Percentiles rank a stretch among this genome's conserved stretches.
Conservation (phyloP, 2,329 filamentous ascomycete species). For the Didymella pomorum region DNA sequence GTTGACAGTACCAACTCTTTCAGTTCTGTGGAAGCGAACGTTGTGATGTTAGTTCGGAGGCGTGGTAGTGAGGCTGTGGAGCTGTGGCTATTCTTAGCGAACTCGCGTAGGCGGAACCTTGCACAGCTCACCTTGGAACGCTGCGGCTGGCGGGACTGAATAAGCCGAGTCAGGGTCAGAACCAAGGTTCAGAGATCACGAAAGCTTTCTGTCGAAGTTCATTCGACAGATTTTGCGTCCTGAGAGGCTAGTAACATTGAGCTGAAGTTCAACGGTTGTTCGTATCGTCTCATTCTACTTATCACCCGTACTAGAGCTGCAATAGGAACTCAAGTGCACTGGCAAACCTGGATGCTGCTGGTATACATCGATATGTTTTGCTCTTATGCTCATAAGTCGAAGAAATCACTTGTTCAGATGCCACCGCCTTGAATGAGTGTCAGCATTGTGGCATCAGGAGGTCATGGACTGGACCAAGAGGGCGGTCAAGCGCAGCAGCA, state of each 20-base stretch:
- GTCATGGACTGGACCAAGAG: background rate
- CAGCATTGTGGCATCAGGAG: background rate
- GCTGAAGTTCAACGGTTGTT: background rate
- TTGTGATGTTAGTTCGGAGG: background rate
- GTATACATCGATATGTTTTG: background rate
- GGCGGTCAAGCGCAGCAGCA: background rate
- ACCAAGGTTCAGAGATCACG: background rate
- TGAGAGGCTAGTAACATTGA: background rate
- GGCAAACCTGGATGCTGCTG: background rate
- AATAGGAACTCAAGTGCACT: background rate
- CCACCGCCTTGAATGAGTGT: conserved; percentile 11
- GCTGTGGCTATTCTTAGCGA: conserved; percentile 18
- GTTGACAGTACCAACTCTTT: background rate
- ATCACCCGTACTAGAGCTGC: background rate
- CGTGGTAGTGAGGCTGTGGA: conserved; percentile 7
- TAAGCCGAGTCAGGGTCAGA: conserved; percentile 10
- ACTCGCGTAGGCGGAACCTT: conserved; percentile 1
- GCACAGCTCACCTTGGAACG: conserved; percentile 7
- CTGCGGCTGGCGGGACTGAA: conserved; percentile 15
- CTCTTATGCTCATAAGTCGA: background rate
- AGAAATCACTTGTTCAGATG: conserved; percentile 1
- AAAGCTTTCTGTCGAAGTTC: background rate
- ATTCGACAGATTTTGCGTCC: background rate
- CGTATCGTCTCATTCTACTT: background rate
- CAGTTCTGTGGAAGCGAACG: background rate